A percentile compares a stretch with the other conserved stretches of the same genome.
These are phyloP conservation scores for Phytopythium sindhum DNA, from an alignment of 352 stramenopile genomes.

Conservation along the genomic window DNA sequence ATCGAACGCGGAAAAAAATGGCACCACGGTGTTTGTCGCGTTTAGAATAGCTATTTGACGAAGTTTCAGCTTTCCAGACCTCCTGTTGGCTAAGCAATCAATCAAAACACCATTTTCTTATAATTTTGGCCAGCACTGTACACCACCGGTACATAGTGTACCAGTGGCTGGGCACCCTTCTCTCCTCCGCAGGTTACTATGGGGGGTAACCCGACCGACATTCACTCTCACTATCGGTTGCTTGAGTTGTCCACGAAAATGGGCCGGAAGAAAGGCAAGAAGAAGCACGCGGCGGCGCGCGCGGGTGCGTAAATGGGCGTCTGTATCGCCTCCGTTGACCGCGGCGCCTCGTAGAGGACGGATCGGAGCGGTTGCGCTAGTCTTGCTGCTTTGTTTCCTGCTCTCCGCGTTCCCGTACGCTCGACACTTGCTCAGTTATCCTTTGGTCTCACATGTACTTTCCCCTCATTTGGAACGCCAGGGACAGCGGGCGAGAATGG, in stretches of 20 bases:
- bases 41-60: too few relatives aligned
- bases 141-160: too few relatives aligned
- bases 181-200: too few relatives aligned
- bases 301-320: background rate
- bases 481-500: background rate
- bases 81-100: too few relatives aligned
- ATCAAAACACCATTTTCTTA: too few relatives aligned
- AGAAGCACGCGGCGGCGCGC: constrained; percentile 33
- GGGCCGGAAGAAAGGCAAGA: constrained; percentile 79
- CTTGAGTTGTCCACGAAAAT: constrained; percentile 25
- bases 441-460: background rate
- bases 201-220: too few relatives aligned
- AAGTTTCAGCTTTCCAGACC: too few relatives aligned
- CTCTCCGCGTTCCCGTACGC: background rate
- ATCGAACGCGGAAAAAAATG: too few relatives aligned
- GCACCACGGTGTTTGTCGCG: too few relatives aligned
- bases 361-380: background rate
- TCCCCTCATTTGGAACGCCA: background rate
- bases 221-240: too few relatives aligned
- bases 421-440: background rate
- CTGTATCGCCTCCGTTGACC: background rate
- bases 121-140: too few relatives aligned
- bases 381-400: background rate
- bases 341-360: background rate
- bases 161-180: too few relatives aligned